Base-by-base conservation (phyloP, 2,329 filamentous ascomycete genomes). In the Aspergillus sp. region DNA sequence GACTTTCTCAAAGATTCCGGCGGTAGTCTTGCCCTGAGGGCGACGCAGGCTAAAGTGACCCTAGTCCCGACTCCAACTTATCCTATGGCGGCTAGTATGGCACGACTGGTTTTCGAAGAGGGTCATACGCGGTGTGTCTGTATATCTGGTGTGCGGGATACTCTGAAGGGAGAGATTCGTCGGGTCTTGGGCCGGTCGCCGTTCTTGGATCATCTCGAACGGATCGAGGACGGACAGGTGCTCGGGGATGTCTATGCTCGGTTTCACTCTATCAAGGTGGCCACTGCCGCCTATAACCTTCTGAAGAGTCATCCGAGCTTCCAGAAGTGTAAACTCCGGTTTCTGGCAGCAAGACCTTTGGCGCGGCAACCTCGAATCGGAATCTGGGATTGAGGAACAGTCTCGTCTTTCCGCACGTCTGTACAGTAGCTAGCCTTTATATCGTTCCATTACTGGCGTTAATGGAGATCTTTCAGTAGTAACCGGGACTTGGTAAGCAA, bases 41-140 rank as follows among this genome's bases (percentile, higher is more conserved):
- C 62, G 6, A 58, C 55, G 7, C 56, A 59, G 36, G 68, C 65
- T 23, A 69, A 62, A 19, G 66, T 72, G 2, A 54, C 62, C 5
- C 65, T 70, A 8, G 66, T 71, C 15, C 59, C 66, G 44, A 74
- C 71, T 6, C 69, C 72, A 1, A 75, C 71, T 4, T 74, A 72
- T 36, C 72, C 72, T 5, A 72, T 73, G 17, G 53, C 68, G 0
- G 57, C 58, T 8, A 57, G 62, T 3, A 68, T 72, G 58, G 58
- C 65, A 25, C 27, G 54, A 2, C 57, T 68, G 41, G 66, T 74
- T 15, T 53, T 61, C 11, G 42, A 68, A 0, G 44, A 66, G 27
- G 68, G 68, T 8, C 61, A 70, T 32, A 73, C 69, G 3, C 70
- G 72, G 8, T 70, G 64, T 27, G n/a, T 74, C 23, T 62, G 63